Evolutionary conservation across 495 filamentous ascomycete species (phyloP), one percentile per base, ranked within the genome.

Genomic region (Aspergillus campestris): DNA sequence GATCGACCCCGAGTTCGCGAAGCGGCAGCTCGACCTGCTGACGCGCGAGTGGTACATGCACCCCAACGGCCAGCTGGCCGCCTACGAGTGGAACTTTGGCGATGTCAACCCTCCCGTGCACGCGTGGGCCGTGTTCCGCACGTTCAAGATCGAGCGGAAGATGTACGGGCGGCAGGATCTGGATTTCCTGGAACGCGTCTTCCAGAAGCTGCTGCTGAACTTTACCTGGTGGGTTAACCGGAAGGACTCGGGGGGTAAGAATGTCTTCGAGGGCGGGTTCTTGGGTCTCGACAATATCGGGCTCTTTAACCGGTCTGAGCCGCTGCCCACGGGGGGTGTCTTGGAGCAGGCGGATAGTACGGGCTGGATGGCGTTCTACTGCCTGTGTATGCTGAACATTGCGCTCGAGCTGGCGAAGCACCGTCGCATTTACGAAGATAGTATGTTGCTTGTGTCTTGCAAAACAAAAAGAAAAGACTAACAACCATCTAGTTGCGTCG

Each of bases 141-240:
- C 83, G 2, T 97, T 96, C 76, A 97, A 97, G 67, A 96, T 96
- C 43, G 91, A 97, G 70, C 81, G 92, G 47, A 97, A 97, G 66
- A 77, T 97, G 70, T 97, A 96, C 56, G 91, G 91, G 18, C 82
- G 87, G 27, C 85, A 95, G 59, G 91, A 97, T 61, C 71, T 95
- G 24, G 91, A 96, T 64, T 96, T 95, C 66, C 74, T 97, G 12
- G 91, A 96, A 67, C 75, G 92, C 28, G 92, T 97, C 11, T 97
- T 96, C 69, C 91, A 97, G 55, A 97, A 97, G 65, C 61, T 97
- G 52, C 67, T 96, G 18, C 70, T 97, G 37, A 97, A 96, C 68
- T 97, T 97, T 65, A 97, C 92, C 9, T 97, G 92, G 91, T 96
- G 91, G 90, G 88, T 94, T 3, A 95, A 95, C 66, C 84, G 90